Base-by-base conservation (phyloP, 1,284 basidiomycete species). In the Trametes hirsuta region DNA sequence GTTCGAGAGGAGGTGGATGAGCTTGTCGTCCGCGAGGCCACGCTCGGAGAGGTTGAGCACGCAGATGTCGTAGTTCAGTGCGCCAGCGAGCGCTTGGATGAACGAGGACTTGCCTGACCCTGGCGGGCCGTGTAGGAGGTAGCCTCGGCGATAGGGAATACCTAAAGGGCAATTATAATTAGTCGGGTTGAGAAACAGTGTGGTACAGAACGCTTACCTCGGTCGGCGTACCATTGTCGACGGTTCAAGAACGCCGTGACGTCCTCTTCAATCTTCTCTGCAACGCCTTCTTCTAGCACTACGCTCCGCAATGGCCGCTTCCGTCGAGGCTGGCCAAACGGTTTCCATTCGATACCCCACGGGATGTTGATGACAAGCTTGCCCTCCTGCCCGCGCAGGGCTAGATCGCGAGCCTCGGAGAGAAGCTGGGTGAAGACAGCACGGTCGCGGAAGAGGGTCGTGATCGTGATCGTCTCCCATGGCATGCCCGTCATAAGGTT, bases 91-190 rank as follows among this genome's bases (percentile, higher is more conserved):
- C 3, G 97, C 96, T 74, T 98, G 96, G 67, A 99, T 99, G 77
- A 96, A 99, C 0, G 95, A 98, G 1, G 96, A 97, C 76, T 99
- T 99, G 56, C 97, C 97, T 0, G 95, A 97, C 21, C 97, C 97
- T 0, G 97, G 97, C 18, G 97, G 96, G 6, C 97, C 97, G 71
- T 99, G 87, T 11, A 99, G 79, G 15, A 99, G 84, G 75, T 98
- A 98, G 39, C 97, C 97, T 67, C 97, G 84, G 25, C 97, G 87
- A 73, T 99, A 99, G 0, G 97, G 97, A 59, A 99, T 98, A 25
- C 97, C 96, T 95, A 64, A n/a, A 3, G n/a, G 37, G 5, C 51
- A n/a, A 40, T 55, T 37, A 64, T 49, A 4, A 6, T 66, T 47
- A 14, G 41, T 44, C 60, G 35, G 61, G 59, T 49, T 57, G n/a